Evolutionary conservation across 2,329 filamentous ascomycete genomes (phyloP).

Genomic region (Talaromyces sp.): DNA sequence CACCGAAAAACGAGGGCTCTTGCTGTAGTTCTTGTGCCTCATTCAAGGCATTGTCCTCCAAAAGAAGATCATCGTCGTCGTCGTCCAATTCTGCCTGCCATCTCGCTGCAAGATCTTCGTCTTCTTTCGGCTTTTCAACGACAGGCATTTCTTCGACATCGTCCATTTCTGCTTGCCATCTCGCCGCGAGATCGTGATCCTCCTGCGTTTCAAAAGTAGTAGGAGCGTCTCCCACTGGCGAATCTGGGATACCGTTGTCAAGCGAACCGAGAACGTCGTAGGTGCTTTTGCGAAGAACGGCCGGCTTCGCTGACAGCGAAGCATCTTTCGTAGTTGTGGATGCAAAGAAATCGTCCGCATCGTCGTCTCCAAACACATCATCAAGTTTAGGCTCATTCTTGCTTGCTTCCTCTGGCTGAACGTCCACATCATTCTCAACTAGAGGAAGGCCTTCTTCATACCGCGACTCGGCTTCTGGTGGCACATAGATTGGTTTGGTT

Average conservation of each 20-base stretch:
- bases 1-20: constrained; percentile 26
- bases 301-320: constrained; percentile 20
- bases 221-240: constrained; percentile 30
- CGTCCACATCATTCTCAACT: constrained; percentile 41
- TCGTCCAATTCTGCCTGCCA: constrained; percentile 82
- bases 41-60: constrained; percentile 58
- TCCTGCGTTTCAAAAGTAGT: constrained; percentile 33
- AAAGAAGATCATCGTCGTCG: constrained; percentile 81
- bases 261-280: constrained; percentile 62
- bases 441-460: constrained; percentile 71
- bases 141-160: background rate
- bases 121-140: constrained; percentile 34
- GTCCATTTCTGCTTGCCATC: constrained; percentile 79
- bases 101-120: constrained; percentile 71
- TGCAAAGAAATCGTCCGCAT: constrained; percentile 40
- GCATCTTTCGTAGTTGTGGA: constrained; percentile 24
- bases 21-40: constrained; percentile 23
- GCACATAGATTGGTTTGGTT: constrained; percentile 40
- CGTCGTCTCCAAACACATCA: constrained; percentile 41
- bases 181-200: constrained; percentile 70
- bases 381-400: constrained; percentile 29
- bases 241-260: constrained; percentile 34
- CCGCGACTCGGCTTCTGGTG: constrained; percentile 54
- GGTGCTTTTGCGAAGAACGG: constrained; percentile 68
- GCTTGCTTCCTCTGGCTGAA: constrained; percentile 27